Evolutionary conservation across 2,329 filamentous ascomycete species (phyloP).

Genomic region (Pezicula neosporulosa): DNA sequence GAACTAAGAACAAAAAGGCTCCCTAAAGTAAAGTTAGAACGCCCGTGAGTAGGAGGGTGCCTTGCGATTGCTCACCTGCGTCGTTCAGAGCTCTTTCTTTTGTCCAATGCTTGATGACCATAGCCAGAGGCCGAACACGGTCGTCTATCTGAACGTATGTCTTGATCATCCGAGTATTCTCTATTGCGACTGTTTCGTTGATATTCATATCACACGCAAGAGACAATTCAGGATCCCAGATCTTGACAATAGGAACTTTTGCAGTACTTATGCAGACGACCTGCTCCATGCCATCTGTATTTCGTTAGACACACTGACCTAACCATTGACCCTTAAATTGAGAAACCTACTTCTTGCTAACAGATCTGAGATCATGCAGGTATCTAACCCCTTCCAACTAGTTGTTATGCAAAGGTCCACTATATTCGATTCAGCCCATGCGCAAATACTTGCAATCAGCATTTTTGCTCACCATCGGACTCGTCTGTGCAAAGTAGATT

Average conservation of each 20-base stretch:
- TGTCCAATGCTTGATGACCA: conserved; percentile 98
- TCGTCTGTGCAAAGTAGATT: conserved; percentile 93
- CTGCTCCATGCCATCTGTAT: conserved; percentile 86
- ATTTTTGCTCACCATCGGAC: conserved; percentile 74
- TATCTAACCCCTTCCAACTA: conserved; percentile 77
- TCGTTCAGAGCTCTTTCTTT: conserved; percentile 91
- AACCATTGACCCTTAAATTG: conserved; percentile 3
- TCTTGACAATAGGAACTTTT: conserved; percentile 97
- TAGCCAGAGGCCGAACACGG: conserved; percentile 84
- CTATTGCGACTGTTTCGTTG: conserved; percentile 91
- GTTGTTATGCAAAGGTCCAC: conserved; percentile 98
- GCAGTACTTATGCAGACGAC: conserved; percentile 93
- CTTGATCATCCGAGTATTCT: conserved; percentile 97
- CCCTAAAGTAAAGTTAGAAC: conserved; percentile 46
- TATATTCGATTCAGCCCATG: conserved; percentile 33
- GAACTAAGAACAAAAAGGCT: conserved; percentile 94
- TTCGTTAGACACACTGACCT: conserved; percentile 29
- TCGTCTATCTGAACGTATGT: conserved; percentile 94
- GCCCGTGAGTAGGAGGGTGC: conserved; percentile 1
- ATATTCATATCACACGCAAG: conserved; percentile 98
- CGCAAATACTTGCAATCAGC: background rate
- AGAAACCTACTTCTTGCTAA: conserved; percentile 72
- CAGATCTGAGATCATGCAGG: conserved; percentile 86
- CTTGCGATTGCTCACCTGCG: conserved; percentile 67
- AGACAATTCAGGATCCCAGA: conserved; percentile 91